These are phyloP conservation scores for Fusarium foetens DNA, from an alignment of 2,329 filamentous ascomycete genomes.

Conservation along the genomic window DNA sequence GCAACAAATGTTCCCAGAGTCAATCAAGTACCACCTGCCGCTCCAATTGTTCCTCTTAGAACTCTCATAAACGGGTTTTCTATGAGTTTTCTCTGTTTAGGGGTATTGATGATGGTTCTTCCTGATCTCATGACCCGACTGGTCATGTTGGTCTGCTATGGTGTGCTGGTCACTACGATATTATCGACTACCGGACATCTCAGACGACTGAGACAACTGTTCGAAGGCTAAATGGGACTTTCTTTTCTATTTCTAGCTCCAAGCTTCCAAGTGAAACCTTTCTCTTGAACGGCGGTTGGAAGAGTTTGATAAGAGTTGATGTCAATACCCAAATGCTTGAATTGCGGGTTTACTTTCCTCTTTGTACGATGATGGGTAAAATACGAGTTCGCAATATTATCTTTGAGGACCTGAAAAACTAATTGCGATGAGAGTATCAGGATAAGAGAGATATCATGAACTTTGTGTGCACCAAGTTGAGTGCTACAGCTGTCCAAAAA, in stretches of 20 bases:
- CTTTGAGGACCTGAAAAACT: not conserved
- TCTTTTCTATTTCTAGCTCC: not conserved
- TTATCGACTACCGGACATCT: slow-evolving; percentile 27
- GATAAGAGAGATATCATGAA: not conserved
- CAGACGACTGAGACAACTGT: slow-evolving; percentile 19
- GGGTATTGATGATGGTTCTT: slow-evolving; percentile 22
- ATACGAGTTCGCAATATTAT: not conserved
- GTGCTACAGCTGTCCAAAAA: not conserved
- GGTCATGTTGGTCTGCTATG: slow-evolving; percentile 25
- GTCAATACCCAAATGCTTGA: not conserved
- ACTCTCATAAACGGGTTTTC: slow-evolving; percentile 27
- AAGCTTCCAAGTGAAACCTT: not conserved
- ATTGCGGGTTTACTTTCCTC: not conserved
- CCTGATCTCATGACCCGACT: slow-evolving; percentile 29
- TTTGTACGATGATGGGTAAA: not conserved
- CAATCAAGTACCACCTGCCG: not conserved
- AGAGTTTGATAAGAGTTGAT: not conserved
- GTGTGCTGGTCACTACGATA: slow-evolving; percentile 21
- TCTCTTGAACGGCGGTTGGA: not conserved
- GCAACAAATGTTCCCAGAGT: slow-evolving; percentile 3
- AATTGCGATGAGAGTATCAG: not conserved
- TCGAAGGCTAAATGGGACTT: slow-evolving; percentile 7
- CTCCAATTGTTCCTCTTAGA: slow-evolving; percentile 14
- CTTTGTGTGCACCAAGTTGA: not conserved
- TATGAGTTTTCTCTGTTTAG: slow-evolving; percentile 27